Evolutionary conservation across 495 filamentous ascomycete genomes (phyloP), one percentile per base, ranked within the genome.

Genomic region (Rhypophila decipiens): DNA sequence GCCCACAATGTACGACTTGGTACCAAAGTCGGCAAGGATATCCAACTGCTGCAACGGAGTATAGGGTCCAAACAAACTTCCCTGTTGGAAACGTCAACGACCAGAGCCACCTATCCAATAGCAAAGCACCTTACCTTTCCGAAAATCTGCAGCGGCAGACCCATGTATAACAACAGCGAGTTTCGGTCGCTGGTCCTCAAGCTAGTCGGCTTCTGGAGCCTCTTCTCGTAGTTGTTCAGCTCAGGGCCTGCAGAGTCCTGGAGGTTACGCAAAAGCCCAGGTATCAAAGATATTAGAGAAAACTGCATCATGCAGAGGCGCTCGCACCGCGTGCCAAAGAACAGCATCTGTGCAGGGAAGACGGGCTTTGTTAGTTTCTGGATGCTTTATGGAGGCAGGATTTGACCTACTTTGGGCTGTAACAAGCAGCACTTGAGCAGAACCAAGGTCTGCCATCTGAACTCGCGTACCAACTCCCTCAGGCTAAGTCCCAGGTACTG

Each of bases 251-350:
- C 89, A 50, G 85, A 94, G 66, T 98, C 93, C 69, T 90, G 79
- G 11, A 98, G 75, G 51, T 80, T 83, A 47, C 88, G 78, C 51
- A 97, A 78, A 22, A 98, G 76, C 21, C 89, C 89, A 22, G 93
- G 93, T 63, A 98, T 90, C 52, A 98, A 70, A 24, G 93, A 96
- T 42, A 98, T 81, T 4, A 98, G 75, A 3, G 91, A 90, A 65
- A 97, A 98, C 60, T 98, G 93, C 64, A 95, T 89, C 88, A 97
- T 91, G 78, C 93, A 98, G 42, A 98, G 67, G 27, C 86, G 78
- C 63, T 98, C 93, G 62, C 93, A 97, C 47, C 90, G 81, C 10
- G 90, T 86, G 35, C 93, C 94, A 57, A 97, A 98, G 71, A 98
- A 97, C 29, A 98, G 82, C 90, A 97, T 98, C 91, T 96, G 57